phyloP scores from a whole-genome alignment of 1,139 yeast species.

The Debaryomyces coudertii region DNA sequence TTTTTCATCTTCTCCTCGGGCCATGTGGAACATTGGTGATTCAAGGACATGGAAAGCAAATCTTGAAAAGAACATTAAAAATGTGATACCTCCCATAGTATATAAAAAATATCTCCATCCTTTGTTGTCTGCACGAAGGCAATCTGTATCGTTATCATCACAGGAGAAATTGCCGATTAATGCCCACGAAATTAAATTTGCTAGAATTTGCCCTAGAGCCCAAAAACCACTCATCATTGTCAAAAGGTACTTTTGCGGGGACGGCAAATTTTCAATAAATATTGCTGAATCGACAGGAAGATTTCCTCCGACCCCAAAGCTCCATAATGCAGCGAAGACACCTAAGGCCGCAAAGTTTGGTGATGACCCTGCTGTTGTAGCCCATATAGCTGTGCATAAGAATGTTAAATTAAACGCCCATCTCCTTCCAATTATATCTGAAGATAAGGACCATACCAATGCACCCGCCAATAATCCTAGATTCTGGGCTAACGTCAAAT shows the following conservation, averaged over 20 bases:
- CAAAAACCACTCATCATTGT: conserved; percentile 50
- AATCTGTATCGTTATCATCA: conserved; percentile 23
- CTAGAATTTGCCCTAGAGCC: conserved; percentile 46
- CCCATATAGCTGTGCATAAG: conserved; percentile 43
- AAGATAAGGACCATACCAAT: conserved; percentile 43
- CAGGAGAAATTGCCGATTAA: conserved; percentile 44
- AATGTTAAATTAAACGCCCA: conserved; percentile 51
- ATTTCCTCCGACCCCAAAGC: conserved; percentile 51
- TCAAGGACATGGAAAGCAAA: conserved; percentile 42
- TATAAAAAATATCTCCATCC: conserved; percentile 50
- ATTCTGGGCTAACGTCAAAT: conserved; percentile 45
- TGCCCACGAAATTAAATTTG: conserved; percentile 46
- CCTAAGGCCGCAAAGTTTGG: conserved; percentile 48
- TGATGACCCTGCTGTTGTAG: conserved; percentile 40
- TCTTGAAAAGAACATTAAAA: conserved; percentile 39
- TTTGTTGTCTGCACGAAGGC: conserved; percentile 39
- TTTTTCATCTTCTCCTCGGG: conserved; percentile 39
- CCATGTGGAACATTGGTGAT: conserved; percentile 43
- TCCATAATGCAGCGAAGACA: conserved; percentile 43
- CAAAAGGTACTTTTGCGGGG: conserved; percentile 41
- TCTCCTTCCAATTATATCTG: conserved; percentile 46
- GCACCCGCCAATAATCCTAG: conserved; percentile 48
- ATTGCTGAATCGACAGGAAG: conserved; percentile 49
- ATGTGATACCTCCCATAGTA: conserved; percentile 44
- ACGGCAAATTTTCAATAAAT: conserved; percentile 47